A percentile compares a stretch with the other conserved stretches of the same genome.
Evolutionary conservation across 163 green algal genomes (phyloP).

Genomic region (Volvox carteri): DNA sequence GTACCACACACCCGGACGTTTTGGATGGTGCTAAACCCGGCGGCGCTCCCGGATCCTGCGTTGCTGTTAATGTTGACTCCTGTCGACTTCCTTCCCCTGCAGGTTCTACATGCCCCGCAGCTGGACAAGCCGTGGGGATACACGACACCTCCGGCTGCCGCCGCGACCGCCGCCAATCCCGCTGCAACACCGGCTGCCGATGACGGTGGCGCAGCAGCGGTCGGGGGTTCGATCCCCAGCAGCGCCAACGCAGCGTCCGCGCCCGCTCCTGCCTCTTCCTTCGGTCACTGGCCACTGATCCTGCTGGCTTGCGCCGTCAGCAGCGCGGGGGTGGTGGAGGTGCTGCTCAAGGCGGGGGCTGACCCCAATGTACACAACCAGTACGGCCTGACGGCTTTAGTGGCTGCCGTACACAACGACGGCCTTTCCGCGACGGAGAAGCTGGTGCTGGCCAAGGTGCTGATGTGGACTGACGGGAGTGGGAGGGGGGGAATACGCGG

Average conservation of each 20-base stretch:
- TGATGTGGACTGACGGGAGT: neutral
- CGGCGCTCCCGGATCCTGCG: too few species aligned
- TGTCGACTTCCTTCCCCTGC: too few species aligned
- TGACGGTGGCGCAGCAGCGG: neutral
- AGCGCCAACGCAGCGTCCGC: neutral
- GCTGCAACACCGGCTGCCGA: neutral
- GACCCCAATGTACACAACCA: slow-evolving; percentile 13
- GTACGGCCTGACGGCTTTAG: slow-evolving; percentile 38
- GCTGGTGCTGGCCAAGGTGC: slow-evolving; percentile 27
- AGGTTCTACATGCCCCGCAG: slow-evolving; percentile 19
- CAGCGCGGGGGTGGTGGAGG: slow-evolving; percentile 39
- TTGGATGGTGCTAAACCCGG: too few species aligned
- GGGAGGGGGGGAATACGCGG: too few species aligned
- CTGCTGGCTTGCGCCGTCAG: slow-evolving; percentile 30
- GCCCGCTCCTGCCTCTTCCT: neutral
- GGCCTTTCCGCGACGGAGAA: slow-evolving; percentile 16
- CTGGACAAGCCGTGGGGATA: slow-evolving; percentile 44
- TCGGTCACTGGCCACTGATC: slow-evolving; percentile 28
- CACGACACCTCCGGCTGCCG: neutral
- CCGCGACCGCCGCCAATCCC: neutral
- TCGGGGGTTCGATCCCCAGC: too few species aligned
- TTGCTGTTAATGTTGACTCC: too few species aligned
- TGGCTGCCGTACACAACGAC: slow-evolving; percentile 44
- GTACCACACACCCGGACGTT: too few species aligned
- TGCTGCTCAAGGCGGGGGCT: slow-evolving; percentile 13